These are phyloP conservation scores for Mucor indicus DNA, from an alignment of 371 early-diverging fungal species.

Conservation along the genomic window DNA sequence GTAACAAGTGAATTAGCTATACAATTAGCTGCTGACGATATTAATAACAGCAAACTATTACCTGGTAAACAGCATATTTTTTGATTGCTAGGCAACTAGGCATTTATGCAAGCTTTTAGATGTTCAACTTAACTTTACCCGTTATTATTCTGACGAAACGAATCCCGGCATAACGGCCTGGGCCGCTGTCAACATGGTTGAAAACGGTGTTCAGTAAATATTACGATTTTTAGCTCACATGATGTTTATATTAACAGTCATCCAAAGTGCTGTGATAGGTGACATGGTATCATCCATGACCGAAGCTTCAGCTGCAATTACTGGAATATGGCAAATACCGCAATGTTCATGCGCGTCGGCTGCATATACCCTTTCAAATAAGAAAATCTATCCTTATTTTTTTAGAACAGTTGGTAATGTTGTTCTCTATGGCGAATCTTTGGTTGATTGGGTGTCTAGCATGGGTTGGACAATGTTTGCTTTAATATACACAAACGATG, in stretches of 20 bases:
- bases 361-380: constrained; percentile 27
- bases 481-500: constrained; percentile 35
- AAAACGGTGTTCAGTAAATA: constrained; percentile 30
- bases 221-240: too few species aligned
- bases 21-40: constrained; percentile 18
- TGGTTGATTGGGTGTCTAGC: constrained; percentile 31
- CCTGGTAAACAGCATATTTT: constrained; percentile 19
- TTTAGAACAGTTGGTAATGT: constrained; percentile 37
- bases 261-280: constrained; percentile 39
- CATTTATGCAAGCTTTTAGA: constrained; percentile 11
- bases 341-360: constrained; percentile 41
- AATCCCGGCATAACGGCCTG: constrained; percentile 30
- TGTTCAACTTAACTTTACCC: constrained; percentile 27
- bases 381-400: constrained; percentile 34
- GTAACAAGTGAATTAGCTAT: constrained; percentile 34
- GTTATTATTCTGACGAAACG: constrained; percentile 23
- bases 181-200: constrained; percentile 28
- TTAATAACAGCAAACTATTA: constrained; percentile 17
- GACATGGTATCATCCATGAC: constrained; percentile 35
- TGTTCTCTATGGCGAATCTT: constrained; percentile 23
- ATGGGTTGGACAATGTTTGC: constrained; percentile 41
- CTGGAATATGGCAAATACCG: constrained; percentile 31
- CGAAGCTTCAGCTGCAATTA: constrained; percentile 32
- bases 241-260: too few species aligned
- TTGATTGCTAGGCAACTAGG: not conserved